These are phyloP conservation scores for Chlamydomonas sp. DNA, from an alignment of 139 green algal species.

Conservation along the genomic window DNA sequence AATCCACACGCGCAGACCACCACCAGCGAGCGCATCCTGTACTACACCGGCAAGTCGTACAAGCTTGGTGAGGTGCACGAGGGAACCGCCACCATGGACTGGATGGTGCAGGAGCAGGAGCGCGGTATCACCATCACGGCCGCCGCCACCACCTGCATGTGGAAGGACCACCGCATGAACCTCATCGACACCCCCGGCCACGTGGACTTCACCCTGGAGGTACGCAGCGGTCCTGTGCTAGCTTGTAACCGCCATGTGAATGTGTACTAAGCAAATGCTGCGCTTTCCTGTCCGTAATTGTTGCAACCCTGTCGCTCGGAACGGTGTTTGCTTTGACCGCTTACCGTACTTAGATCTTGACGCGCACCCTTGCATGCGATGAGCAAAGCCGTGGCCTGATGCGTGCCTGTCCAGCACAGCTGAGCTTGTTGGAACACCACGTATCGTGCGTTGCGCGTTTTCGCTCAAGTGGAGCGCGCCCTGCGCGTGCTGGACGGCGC, in stretches of 20 bases:
- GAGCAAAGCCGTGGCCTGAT: no score
- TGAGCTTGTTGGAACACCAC: no score
- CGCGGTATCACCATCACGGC: conserved; percentile 99
- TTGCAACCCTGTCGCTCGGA: no score
- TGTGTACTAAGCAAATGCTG: neutral
- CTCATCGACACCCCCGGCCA: conserved; percentile 99
- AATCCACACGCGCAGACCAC: conserved; percentile 82
- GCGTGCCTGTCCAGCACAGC: no score
- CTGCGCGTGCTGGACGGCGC: conserved; percentile 98
- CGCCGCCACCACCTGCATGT: conserved; percentile 97
- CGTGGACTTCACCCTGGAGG: conserved; percentile 97
- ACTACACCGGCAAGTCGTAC: conserved; percentile 98
- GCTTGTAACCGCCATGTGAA: neutral
- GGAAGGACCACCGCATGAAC: conserved; percentile 98
- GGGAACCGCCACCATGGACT: conserved; percentile 98
- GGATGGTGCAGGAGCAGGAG: conserved; percentile 94
- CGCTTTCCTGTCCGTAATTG: no score
- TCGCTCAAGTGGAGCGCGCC: conserved; percentile 94
- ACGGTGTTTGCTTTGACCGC: no score
- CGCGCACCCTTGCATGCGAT: no score
- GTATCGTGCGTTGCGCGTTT: no score
- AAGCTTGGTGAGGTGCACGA: conserved; percentile 99
- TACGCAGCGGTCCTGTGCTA: conserved; percentile 10
- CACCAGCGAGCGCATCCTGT: conserved; percentile 97
- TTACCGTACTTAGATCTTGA: no score